Evolutionary conservation across 768 basidiomycete species (phyloP), one percentile per base, ranked within the genome.

Genomic region (Termitomyces bulborhizus): DNA sequence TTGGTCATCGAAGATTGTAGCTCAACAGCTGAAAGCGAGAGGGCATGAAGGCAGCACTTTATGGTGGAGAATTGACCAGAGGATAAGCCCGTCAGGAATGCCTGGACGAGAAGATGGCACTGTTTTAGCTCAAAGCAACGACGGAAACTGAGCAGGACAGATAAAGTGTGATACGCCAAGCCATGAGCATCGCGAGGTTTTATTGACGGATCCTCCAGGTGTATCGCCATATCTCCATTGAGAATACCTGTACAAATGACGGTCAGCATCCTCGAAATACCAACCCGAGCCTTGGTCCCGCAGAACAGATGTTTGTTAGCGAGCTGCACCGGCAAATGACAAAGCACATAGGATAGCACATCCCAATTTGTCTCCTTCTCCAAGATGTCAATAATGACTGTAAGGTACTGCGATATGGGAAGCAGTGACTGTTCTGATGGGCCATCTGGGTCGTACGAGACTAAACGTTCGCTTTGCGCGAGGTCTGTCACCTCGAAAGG

Each of bases 271-370:
- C 73, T 76, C 5, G 82, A 73, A 21, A 95, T 78, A 9, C 81
- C 78, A 13, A 66, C 69, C n/a, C 84, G 76, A 29, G 88, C 84
- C 49, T 83, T 83, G 0, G 91, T 91, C 1, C 97, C 97, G 65
- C 95, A 97, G 69, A 97, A 95, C 51, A 98, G 77, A 63, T 98
- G 93, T 68, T 98, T 98, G 78, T 98, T 98, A 55, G 90, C 77
- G 9, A 98, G 78, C 66, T 98, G 94, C 8, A 84, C 77, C 1
- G 97, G 95, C 0, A 99, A 78, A 71, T 96, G 90, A 64, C 90
- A 93, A 4, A 99, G 76, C 4, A 94, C 76, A 64, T 97, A 98
- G 2, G 93, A 93, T 11, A 97, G 76, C 40, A 98, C 76, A 56
- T 98, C 97, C 95, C 96, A 98, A 58, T 86, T 90, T 45, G 76